A percentile compares a stretch with the other conserved stretches of the same genome.
phyloP scores from a whole-genome alignment of 352 stramenopile species.

The Globisporangium sylvaticum region DNA sequence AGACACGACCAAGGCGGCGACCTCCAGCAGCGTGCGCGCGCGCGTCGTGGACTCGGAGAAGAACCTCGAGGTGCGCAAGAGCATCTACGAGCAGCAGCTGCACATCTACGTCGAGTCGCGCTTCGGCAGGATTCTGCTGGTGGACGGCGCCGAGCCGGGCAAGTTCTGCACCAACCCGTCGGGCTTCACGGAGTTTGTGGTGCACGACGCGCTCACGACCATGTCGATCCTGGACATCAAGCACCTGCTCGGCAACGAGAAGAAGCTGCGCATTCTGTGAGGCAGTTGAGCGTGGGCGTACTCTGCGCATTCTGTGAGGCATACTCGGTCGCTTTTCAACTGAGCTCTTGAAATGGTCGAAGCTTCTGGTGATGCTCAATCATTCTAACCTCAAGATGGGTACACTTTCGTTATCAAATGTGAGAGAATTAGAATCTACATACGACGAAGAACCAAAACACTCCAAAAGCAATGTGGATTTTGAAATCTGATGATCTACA shows the following conservation, averaged over 20 bases:
- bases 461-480: too few relatives aligned
- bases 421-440: too few relatives aligned
- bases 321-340: too few relatives aligned
- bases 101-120: background rate
- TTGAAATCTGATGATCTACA: too few relatives aligned
- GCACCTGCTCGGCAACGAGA: constrained; percentile 26
- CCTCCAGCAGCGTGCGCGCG: background rate
- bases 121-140: background rate
- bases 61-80: background rate
- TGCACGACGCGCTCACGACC: constrained; percentile 17
- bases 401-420: too few relatives aligned
- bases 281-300: background rate
- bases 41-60: too few relatives aligned
- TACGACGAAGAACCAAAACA: too few relatives aligned
- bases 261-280: constrained; percentile 21
- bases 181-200: background rate
- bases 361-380: too few relatives aligned
- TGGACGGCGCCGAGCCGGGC: background rate
- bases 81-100: background rate
- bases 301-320: too few relatives aligned
- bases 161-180: background rate
- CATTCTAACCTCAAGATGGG: too few relatives aligned
- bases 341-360: too few relatives aligned
- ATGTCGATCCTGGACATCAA: constrained; percentile 35
- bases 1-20: background rate